Conservation (phyloP, 2,329 filamentous ascomycete genomes). For the Cucurbitaria berberidis region DNA sequence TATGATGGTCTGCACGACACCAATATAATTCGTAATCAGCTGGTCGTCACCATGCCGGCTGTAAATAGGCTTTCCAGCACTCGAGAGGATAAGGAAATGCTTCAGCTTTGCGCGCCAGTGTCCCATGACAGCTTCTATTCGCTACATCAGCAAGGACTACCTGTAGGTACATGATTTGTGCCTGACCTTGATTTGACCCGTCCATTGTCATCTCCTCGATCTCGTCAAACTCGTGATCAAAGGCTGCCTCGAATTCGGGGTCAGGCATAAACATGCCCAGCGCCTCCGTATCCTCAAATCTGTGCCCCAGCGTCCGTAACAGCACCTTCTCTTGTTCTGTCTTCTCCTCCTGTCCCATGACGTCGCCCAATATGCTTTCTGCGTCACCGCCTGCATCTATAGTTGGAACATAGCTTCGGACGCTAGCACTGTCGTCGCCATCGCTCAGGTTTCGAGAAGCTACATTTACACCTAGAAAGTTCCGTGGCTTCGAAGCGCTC, state of each 20-base stretch:
- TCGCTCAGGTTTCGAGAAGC: constrained; percentile 59
- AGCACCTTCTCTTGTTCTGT: constrained; percentile 67
- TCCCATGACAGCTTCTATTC: constrained; percentile 60
- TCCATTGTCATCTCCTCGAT: constrained; percentile 66
- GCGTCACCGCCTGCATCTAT: constrained; percentile 71
- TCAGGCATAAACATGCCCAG: constrained; percentile 59
- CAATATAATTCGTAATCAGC: constrained; percentile 91
- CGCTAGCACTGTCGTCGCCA: constrained; percentile 68
- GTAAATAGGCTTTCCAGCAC: constrained; percentile 96
- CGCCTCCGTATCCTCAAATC: constrained; percentile 59
- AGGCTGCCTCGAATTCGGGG: constrained; percentile 64
- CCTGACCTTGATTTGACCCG: constrained; percentile 65
- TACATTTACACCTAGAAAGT: constrained; percentile 47
- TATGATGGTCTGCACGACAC: constrained; percentile 95
- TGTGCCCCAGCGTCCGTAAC: constrained; percentile 70
- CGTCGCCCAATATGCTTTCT: constrained; percentile 80
- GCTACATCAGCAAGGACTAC: constrained; percentile 36
- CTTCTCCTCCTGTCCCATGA: constrained; percentile 67
- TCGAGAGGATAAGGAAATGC: constrained; percentile 95
- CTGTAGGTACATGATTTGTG: constrained; percentile 36
- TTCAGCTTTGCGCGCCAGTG: constrained; percentile 93
- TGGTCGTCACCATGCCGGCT: constrained; percentile 91
- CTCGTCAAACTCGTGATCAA: constrained; percentile 78
- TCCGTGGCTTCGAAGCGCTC: constrained; percentile 47
- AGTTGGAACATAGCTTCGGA: constrained; percentile 70